phyloP scores from a whole-genome alignment of 2,329 filamentous ascomycete species.

The Hyphodiscus sp. region DNA sequence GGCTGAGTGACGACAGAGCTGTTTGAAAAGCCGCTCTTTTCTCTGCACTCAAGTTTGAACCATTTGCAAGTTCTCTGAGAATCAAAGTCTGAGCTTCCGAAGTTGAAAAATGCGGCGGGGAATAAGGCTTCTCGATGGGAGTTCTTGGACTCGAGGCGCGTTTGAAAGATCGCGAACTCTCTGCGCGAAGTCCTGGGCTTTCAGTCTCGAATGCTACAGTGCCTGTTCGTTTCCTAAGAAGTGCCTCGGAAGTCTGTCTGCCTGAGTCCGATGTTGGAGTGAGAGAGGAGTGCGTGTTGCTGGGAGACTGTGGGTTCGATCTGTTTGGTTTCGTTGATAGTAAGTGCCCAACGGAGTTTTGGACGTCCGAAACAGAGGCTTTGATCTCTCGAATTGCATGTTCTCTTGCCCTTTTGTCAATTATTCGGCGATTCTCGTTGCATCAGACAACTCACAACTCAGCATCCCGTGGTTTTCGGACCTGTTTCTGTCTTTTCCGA shows the following conservation, averaged over 20 bases:
- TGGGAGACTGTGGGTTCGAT: neutral
- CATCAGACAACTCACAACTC: neutral
- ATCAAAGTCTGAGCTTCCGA: conserved; percentile 7
- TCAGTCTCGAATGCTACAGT: neutral
- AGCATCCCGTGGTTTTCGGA: conserved; percentile 1
- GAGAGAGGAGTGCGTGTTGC: neutral
- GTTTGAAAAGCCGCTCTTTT: conserved; percentile 3
- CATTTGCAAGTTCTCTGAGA: conserved; percentile 2
- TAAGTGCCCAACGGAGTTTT: neutral
- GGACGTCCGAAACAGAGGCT: neutral
- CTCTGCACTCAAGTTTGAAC: neutral
- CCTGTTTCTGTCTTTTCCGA: conserved; percentile 3
- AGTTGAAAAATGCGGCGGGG: conserved; percentile 3
- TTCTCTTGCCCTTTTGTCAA: neutral
- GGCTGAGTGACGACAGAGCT: conserved; percentile 4
- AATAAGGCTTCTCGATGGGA: neutral
- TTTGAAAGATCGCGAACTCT: neutral
- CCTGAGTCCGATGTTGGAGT: neutral
- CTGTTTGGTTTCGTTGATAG: neutral
- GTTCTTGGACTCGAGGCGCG: neutral
- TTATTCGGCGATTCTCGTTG: neutral
- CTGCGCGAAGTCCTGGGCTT: neutral
- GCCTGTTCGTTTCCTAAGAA: neutral
- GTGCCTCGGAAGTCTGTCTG: neutral
- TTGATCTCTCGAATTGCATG: neutral